These are phyloP conservation scores for Furcasterigmium sp. DNA, from an alignment of 2,329 filamentous ascomycete genomes.

Conservation along the genomic window DNA sequence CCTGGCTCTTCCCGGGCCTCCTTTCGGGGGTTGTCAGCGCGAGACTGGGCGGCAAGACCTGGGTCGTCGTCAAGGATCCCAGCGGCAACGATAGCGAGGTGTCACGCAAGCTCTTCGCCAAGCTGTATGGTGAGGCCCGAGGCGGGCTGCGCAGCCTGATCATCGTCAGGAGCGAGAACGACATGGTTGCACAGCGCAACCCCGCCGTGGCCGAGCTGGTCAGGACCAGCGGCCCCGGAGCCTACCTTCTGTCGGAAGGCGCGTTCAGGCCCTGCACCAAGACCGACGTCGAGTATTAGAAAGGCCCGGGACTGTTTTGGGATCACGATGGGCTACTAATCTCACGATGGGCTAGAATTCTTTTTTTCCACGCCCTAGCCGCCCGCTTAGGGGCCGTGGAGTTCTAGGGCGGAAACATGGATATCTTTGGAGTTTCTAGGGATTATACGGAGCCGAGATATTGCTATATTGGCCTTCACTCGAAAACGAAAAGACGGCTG, in stretches of 20 bases:
- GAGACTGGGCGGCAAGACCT: slow-evolving; percentile 58
- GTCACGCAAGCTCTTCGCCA: slow-evolving; percentile 9
- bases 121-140: slow-evolving; percentile 17
- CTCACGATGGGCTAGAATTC: too few relatives aligned
- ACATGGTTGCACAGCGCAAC: slow-evolving; percentile 16
- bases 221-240: slow-evolving; percentile 5
- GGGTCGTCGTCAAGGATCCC: slow-evolving; percentile 15
- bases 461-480: too few relatives aligned
- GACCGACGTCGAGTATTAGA: slow-evolving; percentile 10
- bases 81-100: slow-evolving; percentile 6
- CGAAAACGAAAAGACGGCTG: too few relatives aligned
- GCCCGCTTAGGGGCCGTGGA: too few relatives aligned
- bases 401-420: too few relatives aligned
- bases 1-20: slow-evolving; percentile 83
- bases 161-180: slow-evolving; percentile 8
- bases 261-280: slow-evolving; percentile 12
- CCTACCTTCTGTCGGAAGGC: slow-evolving; percentile 16
- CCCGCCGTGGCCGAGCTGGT: slow-evolving; percentile 13
- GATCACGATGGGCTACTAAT: too few relatives aligned
- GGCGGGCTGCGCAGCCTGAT: slow-evolving; percentile 22
- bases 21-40: slow-evolving; percentile 71
- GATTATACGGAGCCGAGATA: too few relatives aligned
- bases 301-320: too few relatives aligned
- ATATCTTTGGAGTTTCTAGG: too few relatives aligned
- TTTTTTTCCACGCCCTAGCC: too few relatives aligned